Evolutionary conservation across 2,329 filamentous ascomycete genomes (phyloP), one percentile per base, ranked within the genome.

Genomic region (Aspergillus terreus): DNA sequence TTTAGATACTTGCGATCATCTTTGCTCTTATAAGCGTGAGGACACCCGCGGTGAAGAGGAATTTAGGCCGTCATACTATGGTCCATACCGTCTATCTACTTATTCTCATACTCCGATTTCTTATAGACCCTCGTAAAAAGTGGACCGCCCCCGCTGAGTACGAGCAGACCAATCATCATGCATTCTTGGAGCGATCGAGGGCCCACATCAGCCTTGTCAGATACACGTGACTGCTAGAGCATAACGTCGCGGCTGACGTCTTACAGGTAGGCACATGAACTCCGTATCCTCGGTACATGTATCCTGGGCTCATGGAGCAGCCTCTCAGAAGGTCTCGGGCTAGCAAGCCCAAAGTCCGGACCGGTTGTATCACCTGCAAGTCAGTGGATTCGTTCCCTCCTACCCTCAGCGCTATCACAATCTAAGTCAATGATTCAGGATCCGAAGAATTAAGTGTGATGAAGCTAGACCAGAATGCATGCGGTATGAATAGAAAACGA

Each of bases 341-440:
- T 2, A 48, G 46, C 32, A 48, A 48, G 23, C 46, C 46, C 3
- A 48, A 48, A 12, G 49, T 54, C 14, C 54, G 57, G 23, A 86
- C 83, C 1, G 83, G 83, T 38, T 86, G 84, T 68, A 77, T 76
- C 60, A 84, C 82, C 66, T 87, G 83, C 83, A 86, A 86, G 83
- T 86, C 75, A 66, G 83, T 76, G 44, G 44, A 21, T 46, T 55
- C 42, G 56, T 51, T 36, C 49, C 25, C 19, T 53, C 15, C 7
- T 30, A 30, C 27, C 25, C 27, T 30, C 27, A 11, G 27, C 27
- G 11, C 7, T 10, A 30, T 30, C 27, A 30, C 9, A 30, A 9
- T 30, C 27, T 30, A 30, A 30, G 27, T 11, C 27, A 30, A 30
- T 6, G 7, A 30, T 27, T 12, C n/a, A 59, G 57, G 52, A 54